A percentile compares a stretch with the other conserved stretches of the same genome.
These are phyloP conservation scores for Paratinospora sagittata DNA, from an alignment of 164 flowering plant species.

Conservation along the genomic window DNA sequence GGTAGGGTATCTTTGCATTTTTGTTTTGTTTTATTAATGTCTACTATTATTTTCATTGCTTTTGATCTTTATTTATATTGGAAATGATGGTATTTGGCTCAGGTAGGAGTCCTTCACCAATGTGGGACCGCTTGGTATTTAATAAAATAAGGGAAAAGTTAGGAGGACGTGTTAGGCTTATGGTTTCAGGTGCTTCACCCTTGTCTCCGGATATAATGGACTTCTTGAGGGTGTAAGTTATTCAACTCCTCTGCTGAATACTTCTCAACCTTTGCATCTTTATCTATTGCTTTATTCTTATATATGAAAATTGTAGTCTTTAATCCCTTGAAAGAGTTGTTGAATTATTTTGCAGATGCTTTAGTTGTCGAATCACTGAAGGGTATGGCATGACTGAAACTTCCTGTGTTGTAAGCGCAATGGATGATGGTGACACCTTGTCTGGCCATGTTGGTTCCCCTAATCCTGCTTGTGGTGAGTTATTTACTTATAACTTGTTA, in stretches of 20 bases:
- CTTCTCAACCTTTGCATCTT: neutral
- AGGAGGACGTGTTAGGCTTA: conserved; percentile 83
- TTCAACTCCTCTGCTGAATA: neutral
- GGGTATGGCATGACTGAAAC: conserved; percentile 99
- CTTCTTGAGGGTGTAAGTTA: conserved; percentile 83
- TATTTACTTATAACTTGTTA: neutral
- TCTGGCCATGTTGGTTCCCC: conserved; percentile 97
- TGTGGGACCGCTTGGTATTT: conserved; percentile 95
- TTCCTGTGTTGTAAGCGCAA: conserved; percentile 63
- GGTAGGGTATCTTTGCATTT: neutral
- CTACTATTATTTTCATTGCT: neutral
- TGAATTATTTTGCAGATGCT: conserved; percentile 52
- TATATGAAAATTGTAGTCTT: neutral
- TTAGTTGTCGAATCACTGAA: conserved; percentile 71
- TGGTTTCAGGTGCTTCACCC: conserved; percentile 95
- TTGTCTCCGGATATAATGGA: conserved; percentile 96
- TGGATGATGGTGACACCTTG: conserved; percentile 58
- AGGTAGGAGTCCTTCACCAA: conserved; percentile 85
- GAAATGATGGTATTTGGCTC: conserved; percentile 12
- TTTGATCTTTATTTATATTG: neutral
- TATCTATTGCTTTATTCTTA: neutral
- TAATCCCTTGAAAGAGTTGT: conserved; percentile 4
- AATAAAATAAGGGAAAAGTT: conserved; percentile 85
- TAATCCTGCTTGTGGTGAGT: conserved; percentile 88
- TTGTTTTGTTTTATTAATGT: neutral